Evolutionary conservation across 345 rosid species (phyloP).

Genomic region (Cardamine resedifolia): DNA sequence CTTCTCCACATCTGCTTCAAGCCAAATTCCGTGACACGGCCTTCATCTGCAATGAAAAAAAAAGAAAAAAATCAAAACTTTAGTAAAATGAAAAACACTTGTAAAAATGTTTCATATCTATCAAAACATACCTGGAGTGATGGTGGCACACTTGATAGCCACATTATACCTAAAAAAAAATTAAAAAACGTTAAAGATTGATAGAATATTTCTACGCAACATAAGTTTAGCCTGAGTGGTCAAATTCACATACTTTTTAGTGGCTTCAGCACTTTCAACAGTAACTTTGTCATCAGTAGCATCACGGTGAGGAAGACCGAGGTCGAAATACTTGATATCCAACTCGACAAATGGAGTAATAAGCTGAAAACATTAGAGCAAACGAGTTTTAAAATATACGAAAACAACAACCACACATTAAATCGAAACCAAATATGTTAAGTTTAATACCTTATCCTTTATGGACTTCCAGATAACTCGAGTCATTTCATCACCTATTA

Average conservation of each 20-base stretch:
- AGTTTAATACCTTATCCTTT: slow-evolving; percentile 73
- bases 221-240: neutral
- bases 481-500: slow-evolving; percentile 98
- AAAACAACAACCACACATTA: neutral
- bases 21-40: slow-evolving; percentile 77
- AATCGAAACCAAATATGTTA: neutral
- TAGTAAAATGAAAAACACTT: neutral
- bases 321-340: slow-evolving; percentile 74
- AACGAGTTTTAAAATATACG: neutral
- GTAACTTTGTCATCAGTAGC: slow-evolving; percentile 70
- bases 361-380: slow-evolving; percentile 53
- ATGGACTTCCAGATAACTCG: slow-evolving; percentile 90
- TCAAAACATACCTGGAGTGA: slow-evolving; percentile 82
- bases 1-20: slow-evolving; percentile 98
- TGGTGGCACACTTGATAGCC: slow-evolving; percentile 96
- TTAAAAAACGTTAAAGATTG: neutral
- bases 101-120: neutral
- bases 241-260: slow-evolving; percentile 52
- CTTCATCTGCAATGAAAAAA: slow-evolving; percentile 65
- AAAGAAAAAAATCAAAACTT: slow-evolving; percentile 7
- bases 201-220: neutral
- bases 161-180: slow-evolving; percentile 73
- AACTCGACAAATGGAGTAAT: slow-evolving; percentile 75
- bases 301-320: slow-evolving; percentile 68
- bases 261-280: slow-evolving; percentile 69